Conservation (phyloP, 257 asterid species). For the Paraleonurus japonicus region DNA sequence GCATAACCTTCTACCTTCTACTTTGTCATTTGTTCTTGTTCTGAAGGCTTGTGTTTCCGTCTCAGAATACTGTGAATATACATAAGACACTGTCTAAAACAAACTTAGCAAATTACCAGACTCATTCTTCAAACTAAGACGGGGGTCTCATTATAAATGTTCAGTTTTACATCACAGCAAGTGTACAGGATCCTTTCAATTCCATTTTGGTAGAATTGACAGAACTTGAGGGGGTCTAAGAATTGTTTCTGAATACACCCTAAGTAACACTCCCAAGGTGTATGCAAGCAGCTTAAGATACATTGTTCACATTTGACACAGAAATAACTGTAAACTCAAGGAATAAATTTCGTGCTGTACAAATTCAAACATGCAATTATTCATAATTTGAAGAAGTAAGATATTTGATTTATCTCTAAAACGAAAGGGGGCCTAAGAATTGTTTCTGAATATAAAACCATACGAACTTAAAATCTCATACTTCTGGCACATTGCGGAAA, state of each 20-base stretch:
- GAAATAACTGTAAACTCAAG: neutral
- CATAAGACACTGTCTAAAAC: neutral
- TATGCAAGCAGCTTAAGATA: conserved; percentile 2
- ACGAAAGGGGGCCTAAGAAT: neutral
- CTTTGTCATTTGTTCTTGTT: neutral
- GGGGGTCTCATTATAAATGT: neutral
- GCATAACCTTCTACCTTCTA: neutral
- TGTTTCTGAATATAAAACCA: neutral
- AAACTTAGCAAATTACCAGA: neutral
- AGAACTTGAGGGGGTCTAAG: neutral
- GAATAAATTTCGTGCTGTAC: neutral
- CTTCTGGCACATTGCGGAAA: neutral
- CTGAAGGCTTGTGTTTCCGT: neutral
- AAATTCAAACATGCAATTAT: neutral
- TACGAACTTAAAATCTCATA: neutral
- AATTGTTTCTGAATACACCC: too few relatives aligned
- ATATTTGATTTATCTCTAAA: neutral
- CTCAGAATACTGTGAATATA: neutral
- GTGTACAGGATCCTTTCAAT: neutral
- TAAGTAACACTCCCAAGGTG: neutral
- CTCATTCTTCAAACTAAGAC: neutral
- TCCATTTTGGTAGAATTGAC: neutral
- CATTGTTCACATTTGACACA: neutral
- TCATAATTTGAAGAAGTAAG: neutral
- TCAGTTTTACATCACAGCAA: neutral